phyloP scores from a whole-genome alignment of 805 yeast species.

The Barnettozyma wickerhamii region DNA sequence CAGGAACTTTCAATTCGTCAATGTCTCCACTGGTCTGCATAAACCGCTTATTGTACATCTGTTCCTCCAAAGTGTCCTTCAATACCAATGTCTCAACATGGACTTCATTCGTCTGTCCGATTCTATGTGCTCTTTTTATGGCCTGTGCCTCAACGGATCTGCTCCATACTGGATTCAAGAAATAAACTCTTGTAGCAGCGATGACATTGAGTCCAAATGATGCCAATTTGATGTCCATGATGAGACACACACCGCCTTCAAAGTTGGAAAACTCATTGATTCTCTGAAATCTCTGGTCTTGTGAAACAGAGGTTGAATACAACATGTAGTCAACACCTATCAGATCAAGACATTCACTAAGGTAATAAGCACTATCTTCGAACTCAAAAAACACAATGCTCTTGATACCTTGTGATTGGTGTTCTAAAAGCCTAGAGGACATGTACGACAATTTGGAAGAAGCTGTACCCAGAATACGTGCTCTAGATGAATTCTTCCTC shows the following conservation, averaged over 20 bases:
- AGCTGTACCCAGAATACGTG: slow-evolving; percentile 53
- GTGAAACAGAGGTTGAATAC: slow-evolving; percentile 57
- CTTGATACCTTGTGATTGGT: slow-evolving; percentile 43
- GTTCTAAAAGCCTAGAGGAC: slow-evolving; percentile 48
- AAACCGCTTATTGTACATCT: slow-evolving; percentile 47
- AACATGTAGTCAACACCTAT: slow-evolving; percentile 57
- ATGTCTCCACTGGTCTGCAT: slow-evolving; percentile 7
- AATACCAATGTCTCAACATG: slow-evolving; percentile 64
- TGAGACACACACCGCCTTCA: slow-evolving; percentile 44
- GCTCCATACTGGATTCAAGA: slow-evolving; percentile 71
- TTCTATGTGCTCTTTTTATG: slow-evolving; percentile 71
- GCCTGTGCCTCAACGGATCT: slow-evolving; percentile 71
- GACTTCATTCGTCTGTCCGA: slow-evolving; percentile 63
- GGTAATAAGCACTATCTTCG: slow-evolving; percentile 65
- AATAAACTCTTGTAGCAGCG: slow-evolving; percentile 64
- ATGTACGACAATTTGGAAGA: slow-evolving; percentile 63
- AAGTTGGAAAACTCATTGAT: slow-evolving; percentile 45
- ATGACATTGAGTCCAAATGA: slow-evolving; percentile 68
- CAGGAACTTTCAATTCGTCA: slow-evolving; percentile 29
- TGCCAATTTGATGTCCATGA: slow-evolving; percentile 66
- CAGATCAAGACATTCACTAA: slow-evolving; percentile 60
- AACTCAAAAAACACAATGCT: slow-evolving; percentile 65
- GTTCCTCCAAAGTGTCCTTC: slow-evolving; percentile 62
- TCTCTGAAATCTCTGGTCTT: slow-evolving; percentile 46
- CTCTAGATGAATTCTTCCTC: not conserved